These are phyloP conservation scores for Zarea fungicola DNA, from an alignment of 2,329 filamentous ascomycete genomes.

Conservation along the genomic window DNA sequence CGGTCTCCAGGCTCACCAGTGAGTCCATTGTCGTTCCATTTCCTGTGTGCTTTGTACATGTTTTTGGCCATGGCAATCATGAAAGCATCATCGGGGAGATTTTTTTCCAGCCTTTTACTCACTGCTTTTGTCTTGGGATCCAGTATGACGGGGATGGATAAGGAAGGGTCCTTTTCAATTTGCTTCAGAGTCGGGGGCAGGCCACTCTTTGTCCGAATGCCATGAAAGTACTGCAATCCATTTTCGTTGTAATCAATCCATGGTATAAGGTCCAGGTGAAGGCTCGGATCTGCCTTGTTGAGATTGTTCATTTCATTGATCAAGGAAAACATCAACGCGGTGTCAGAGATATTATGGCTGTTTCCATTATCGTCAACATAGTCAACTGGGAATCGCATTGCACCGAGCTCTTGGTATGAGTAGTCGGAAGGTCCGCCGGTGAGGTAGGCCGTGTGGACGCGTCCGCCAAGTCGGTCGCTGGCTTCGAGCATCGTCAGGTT, in stretches of 20 bases:
- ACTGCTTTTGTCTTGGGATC: conserved; percentile 30
- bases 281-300: conserved; percentile 45
- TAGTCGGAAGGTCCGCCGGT: conserved; percentile 55
- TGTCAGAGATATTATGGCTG: conserved; percentile 55
- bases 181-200: conserved; percentile 48
- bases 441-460: conserved; percentile 60
- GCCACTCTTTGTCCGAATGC: conserved; percentile 44
- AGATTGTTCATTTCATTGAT: conserved; percentile 54
- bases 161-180: conserved; percentile 38
- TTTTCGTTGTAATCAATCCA: conserved; percentile 56
- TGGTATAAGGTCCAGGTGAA: conserved; percentile 55
- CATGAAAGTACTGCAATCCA: conserved; percentile 43
- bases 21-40: conserved; percentile 31
- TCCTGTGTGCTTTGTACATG: conserved; percentile 40
- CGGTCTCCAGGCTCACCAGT: conserved; percentile 48
- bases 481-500: conserved; percentile 60
- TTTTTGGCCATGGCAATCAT: conserved; percentile 34
- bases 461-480: conserved; percentile 54
- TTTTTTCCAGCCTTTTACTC: conserved; percentile 30
- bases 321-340: conserved; percentile 60
- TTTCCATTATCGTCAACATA: conserved; percentile 48
- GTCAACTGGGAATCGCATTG: conserved; percentile 58
- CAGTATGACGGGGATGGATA: conserved; percentile 29
- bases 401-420: conserved; percentile 63
- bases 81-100: conserved; percentile 31